Conservation (phyloP, 2,329 filamentous ascomycete genomes). For the Tolypocladium tundrense region DNA sequence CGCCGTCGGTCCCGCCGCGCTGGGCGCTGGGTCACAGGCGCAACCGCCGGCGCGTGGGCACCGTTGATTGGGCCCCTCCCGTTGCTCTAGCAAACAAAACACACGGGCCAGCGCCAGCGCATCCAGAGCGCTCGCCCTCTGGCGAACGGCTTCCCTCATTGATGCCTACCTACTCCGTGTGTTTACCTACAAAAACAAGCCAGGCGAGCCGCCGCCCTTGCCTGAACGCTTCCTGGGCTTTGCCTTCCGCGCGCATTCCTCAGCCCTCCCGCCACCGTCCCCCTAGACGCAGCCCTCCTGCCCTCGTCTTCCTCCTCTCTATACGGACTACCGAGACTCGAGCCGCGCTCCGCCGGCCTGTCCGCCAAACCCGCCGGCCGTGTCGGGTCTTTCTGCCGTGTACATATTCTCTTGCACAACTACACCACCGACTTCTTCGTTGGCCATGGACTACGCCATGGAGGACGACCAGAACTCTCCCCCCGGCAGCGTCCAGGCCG, state of each 20-base stretch:
- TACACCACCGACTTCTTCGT: background rate
- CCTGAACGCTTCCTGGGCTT: background rate
- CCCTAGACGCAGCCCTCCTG: background rate
- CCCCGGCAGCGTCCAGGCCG: conserved; percentile 49
- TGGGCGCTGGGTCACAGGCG: background rate
- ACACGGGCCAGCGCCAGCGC: background rate
- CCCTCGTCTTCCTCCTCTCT: background rate
- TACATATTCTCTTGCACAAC: background rate
- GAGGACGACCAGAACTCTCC: conserved; percentile 57
- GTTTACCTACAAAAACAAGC: background rate
- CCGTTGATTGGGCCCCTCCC: conserved; percentile 1
- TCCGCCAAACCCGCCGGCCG: background rate
- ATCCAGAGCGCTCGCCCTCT: background rate
- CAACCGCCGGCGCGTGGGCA: background rate
- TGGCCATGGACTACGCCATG: conserved; percentile 32
- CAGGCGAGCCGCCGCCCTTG: background rate
- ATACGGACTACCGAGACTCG: background rate
- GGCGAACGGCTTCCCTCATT: background rate
- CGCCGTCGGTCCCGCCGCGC: background rate
- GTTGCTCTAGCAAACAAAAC: conserved; percentile 14
- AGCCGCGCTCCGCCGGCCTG: background rate
- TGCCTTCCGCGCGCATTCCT: background rate
- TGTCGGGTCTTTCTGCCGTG: background rate
- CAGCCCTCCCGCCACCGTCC: background rate
- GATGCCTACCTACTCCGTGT: background rate